Evolutionary conservation across 305 asterid genomes (phyloP).

Genomic region (Lippia alba): DNA sequence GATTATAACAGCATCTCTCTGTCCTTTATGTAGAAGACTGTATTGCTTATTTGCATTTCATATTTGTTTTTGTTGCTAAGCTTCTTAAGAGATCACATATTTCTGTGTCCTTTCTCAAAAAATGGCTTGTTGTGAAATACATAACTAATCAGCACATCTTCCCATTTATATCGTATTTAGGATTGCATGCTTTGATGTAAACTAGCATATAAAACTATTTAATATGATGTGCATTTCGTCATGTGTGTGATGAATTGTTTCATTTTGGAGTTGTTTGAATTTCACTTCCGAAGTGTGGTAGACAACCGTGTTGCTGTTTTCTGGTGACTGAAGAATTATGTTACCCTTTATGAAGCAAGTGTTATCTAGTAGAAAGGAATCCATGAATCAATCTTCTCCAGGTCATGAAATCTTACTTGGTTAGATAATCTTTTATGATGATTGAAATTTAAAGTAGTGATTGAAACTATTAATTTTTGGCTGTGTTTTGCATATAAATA

Average conservation of each 20-base stretch:
- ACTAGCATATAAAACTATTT: not conserved
- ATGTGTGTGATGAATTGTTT: not conserved
- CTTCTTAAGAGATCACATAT: not conserved
- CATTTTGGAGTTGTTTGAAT: constrained; percentile 16
- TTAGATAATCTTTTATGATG: not conserved
- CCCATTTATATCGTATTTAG: constrained; percentile 24
- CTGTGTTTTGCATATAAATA: constrained; percentile 29
- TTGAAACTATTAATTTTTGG: constrained; percentile 3
- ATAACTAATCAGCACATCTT: constrained; percentile 1
- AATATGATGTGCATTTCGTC: constrained; percentile 19
- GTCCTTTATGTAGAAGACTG: constrained; percentile 15
- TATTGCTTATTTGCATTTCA: not conserved
- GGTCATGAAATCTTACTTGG: constrained; percentile 17
- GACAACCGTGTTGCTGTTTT: not conserved
- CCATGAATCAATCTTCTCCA: constrained; percentile 3
- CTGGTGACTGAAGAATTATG: constrained; percentile 16
- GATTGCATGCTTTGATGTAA: not conserved
- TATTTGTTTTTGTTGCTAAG: not conserved
- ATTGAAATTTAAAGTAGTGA: too few species aligned
- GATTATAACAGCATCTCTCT: not conserved
- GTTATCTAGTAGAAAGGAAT: constrained; percentile 8
- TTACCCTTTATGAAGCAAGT: not conserved
- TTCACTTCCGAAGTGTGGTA: constrained; percentile 7
- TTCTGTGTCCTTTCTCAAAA: not conserved
- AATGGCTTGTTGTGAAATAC: not conserved